These are phyloP conservation scores for Andrographis paniculata DNA, from an alignment of 305 asterid species.

Conservation along the genomic window DNA sequence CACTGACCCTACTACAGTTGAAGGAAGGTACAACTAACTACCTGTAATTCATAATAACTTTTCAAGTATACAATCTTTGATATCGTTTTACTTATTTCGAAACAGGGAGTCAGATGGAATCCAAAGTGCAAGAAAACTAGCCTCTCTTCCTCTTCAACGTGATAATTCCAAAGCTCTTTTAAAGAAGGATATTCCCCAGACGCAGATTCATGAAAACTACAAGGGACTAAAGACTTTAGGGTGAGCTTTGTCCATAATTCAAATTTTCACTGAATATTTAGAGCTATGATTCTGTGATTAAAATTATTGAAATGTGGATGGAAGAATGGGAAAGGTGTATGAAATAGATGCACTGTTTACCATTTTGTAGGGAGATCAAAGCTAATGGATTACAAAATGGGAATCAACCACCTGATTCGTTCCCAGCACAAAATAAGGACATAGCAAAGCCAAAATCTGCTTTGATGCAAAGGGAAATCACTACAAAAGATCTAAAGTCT, in stretches of 20 bases:
- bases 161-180: constrained; percentile 22
- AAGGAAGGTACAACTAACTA: constrained; percentile 36
- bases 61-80: constrained; percentile 9
- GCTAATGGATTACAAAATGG: constrained; percentile 20
- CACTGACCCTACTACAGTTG: constrained; percentile 27
- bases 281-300: neutral
- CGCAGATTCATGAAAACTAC: constrained; percentile 30
- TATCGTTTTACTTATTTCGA: constrained; percentile 16
- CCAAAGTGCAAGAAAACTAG: constrained; percentile 29
- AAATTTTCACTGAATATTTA: constrained; percentile 3
- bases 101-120: constrained; percentile 27
- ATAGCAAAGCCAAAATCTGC: constrained; percentile 22
- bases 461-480: constrained; percentile 25
- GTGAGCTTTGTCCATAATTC: constrained; percentile 37
- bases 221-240: constrained; percentile 20
- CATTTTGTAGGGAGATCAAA: constrained; percentile 25
- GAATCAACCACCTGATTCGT: constrained; percentile 20
- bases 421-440: constrained; percentile 10
- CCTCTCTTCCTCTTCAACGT: constrained; percentile 25
- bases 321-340: neutral
- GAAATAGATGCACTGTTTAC: constrained; percentile 18
- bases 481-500: constrained; percentile 27
- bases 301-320: neutral
- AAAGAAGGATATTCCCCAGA: constrained; percentile 32
- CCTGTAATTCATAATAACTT: constrained; percentile 10